A percentile compares a stretch with the other conserved stretches of the same genome.
These are phyloP conservation scores for Sporisorium exsertum DNA, from an alignment of 1,284 basidiomycete genomes.

Conservation along the genomic window DNA sequence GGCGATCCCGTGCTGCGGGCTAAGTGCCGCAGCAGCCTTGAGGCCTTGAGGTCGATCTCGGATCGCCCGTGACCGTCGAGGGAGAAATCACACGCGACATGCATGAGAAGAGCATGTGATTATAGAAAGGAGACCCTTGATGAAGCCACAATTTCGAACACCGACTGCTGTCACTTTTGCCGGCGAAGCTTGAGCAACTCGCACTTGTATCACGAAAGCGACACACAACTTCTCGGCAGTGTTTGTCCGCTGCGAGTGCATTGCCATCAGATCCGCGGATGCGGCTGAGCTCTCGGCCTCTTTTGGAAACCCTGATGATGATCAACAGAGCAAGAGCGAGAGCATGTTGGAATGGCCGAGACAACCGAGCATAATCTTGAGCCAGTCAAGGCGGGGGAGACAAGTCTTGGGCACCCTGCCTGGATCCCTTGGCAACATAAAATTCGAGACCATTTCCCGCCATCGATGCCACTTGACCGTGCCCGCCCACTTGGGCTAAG, in stretches of 20 bases:
- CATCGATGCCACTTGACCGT: background rate
- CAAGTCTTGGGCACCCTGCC: too few relatives aligned
- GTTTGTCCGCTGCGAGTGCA: background rate
- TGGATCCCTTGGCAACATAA: too few relatives aligned
- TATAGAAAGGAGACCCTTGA: conserved; percentile 17
- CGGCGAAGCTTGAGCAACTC: background rate
- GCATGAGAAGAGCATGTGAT: conserved; percentile 8
- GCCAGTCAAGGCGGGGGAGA: background rate
- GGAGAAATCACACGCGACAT: conserved; percentile 1
- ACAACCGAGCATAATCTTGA: background rate
- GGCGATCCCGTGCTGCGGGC: background rate
- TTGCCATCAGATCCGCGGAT: background rate
- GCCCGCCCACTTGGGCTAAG: background rate
- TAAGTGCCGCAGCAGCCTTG: too few relatives aligned
- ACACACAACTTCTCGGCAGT: background rate
- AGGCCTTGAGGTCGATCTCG: background rate
- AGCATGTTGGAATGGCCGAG: background rate
- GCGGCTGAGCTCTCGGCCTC: background rate
- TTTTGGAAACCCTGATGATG: background rate
- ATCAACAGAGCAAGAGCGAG: background rate
- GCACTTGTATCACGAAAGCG: background rate
- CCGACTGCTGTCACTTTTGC: conserved; percentile 28
- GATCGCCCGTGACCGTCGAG: background rate
- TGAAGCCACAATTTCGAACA: conserved; percentile 4
- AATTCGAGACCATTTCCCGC: background rate